Evolutionary conservation across 1,284 basidiomycete genomes (phyloP), one percentile per base, ranked within the genome.

Genomic region (Mycosarcoma mackinlayi): DNA sequence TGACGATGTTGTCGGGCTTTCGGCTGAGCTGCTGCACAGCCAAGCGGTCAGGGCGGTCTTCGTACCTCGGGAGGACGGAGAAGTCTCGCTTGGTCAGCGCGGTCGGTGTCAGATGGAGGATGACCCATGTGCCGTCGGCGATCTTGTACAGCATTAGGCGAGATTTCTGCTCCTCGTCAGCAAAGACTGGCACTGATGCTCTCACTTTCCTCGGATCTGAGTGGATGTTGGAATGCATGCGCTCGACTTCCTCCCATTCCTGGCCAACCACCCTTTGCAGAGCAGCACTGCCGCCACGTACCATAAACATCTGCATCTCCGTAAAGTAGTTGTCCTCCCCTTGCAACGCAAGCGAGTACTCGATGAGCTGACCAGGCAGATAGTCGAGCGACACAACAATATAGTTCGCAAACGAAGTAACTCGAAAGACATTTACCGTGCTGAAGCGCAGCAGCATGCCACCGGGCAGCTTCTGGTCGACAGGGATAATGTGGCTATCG

Each of bases 381-480:
- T 56, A 60, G 24, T 71, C 58, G 11, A 62, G 21, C 14, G 53
- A 34, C 34, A 71, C 56, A 27, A 57, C 27, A 11, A 66, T 42
- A 4, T 31, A 19, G 19, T 61, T 48, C 23, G 33, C 64, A 14
- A 63, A 39, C 27, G 59, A 63, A 1, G 54, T 46, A 18, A 63
- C 86, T n/a, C 37, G 58, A 34, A 86, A 77, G 28, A 88, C 84
- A 66, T 87, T 86, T 7, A 81, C 85, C 5, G 86, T 86, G 3
- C 86, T 86, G 56, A 87, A 88, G 0, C 87, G 64, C 34, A 88
- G 46, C 28, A 82, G 82, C 3, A 83, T 84, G 0, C 56, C 55
- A 5, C 40, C 48, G 5, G 60, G 58, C 8, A 72, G 41, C 41
- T 50, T 28, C 44, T 72, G 64, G 39, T 72, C 69, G 4, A 72